Evolutionary conservation across 192 early-diverging fungal species (phyloP), one percentile per base, ranked within the genome.

Genomic region (Endogone sp.): DNA sequence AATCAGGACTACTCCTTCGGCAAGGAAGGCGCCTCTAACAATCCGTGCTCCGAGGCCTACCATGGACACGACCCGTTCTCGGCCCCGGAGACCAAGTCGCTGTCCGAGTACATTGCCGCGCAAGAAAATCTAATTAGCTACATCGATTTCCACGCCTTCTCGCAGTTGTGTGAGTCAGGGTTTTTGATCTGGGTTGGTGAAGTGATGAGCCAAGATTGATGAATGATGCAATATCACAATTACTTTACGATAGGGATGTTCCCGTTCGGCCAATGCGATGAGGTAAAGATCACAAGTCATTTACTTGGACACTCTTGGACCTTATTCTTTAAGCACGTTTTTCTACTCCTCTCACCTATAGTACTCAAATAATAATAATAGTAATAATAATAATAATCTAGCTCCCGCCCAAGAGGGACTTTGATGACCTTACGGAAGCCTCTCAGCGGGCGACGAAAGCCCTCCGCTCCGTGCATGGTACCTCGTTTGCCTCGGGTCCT

Each of bases 91-190:
- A 27, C 74, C 25, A 73, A 75, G 55, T 74, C 77, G 62, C 65
- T 83, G 72, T 28, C 79, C 2, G 67, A 78, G 13, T 82, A 74
- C 32, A 77, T 82, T 24, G 44, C 56, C 24, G 29, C 61, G 4
- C 56, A 60, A n/a, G 70, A 72, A 44, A 79, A 73, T 23, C 71
- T 78, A 4, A 68, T 81, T 3, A 59, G 65, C 27, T 75, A 71
- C 29, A 60, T 77, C 28, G 81, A 83, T 64, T 65, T 83, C 24
- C 81, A 83, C 61, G 76, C 81, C 3, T 83, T 76, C 62, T 72
- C 79, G 10, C 81, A 83, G 62, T 74, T 83, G 3, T 87, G 83
- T 75, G 82, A 88, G 84, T n/a, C n/a, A n/a, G n/a, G n/a, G n/a
- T n/a, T n/a, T n/a, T n/a, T n/a, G n/a, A n/a, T n/a, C n/a, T n/a